Conservation (phyloP, 2,329 filamentous ascomycete species). For the Eutypa lata region DNA sequence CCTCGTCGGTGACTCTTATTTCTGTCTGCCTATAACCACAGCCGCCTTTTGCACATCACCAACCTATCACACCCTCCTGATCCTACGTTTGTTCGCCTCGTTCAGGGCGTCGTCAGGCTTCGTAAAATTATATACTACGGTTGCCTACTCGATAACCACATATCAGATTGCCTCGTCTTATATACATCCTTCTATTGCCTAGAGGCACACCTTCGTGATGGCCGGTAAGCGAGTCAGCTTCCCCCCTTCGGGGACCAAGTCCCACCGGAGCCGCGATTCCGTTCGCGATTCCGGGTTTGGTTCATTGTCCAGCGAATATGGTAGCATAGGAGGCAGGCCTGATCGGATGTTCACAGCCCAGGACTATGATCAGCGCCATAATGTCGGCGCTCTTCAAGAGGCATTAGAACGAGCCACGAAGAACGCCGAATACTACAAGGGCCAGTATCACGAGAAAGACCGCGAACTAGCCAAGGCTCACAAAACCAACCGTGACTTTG, state of each 20-base stretch:
- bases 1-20: conserved; percentile 2
- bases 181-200: background rate
- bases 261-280: conserved; percentile 15
- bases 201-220: conserved; percentile 8
- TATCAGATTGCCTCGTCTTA: background rate
- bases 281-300: conserved; percentile 25
- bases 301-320: conserved; percentile 27
- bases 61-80: conserved; percentile 3
- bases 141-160: background rate
- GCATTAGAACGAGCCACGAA: conserved; percentile 15
- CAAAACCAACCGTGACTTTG: conserved; percentile 10
- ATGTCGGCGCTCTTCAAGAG: conserved; percentile 16
- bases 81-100: background rate
- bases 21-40: conserved; percentile 4
- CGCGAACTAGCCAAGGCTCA: conserved; percentile 10
- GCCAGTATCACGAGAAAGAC: conserved; percentile 9
- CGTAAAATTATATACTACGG: background rate
- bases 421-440: conserved; percentile 14
- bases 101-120: background rate
- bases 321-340: conserved; percentile 24
- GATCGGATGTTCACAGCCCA: conserved; percentile 24
- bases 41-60: conserved; percentile 2
- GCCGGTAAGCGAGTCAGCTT: conserved; percentile 22
- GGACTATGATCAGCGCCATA: conserved; percentile 16
- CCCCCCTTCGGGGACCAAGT: conserved; percentile 11